A percentile compares a stretch with the other conserved stretches of the same genome.
These are phyloP conservation scores for Stemphylium lycopersici DNA, from an alignment of 2,329 filamentous ascomycete genomes.

Conservation along the genomic window DNA sequence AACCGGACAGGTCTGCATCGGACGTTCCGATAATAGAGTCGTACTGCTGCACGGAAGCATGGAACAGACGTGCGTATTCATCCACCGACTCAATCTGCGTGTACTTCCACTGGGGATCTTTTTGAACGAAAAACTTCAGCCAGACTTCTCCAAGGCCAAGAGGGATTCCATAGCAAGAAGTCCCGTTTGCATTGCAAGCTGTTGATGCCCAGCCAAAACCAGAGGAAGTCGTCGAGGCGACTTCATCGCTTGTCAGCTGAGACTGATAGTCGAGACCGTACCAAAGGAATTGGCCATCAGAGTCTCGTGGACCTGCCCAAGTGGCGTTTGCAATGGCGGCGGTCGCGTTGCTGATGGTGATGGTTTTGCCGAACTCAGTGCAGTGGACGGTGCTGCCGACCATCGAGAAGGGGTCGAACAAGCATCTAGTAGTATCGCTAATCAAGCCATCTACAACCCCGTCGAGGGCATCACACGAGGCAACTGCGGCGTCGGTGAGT, in stretches of 20 bases:
- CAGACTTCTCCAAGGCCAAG: not conserved
- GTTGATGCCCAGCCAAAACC: conserved; percentile 11
- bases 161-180: conserved; percentile 4
- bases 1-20: conserved; percentile 27
- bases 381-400: conserved; percentile 22
- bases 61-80: not conserved
- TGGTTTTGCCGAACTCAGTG: not conserved
- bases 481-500: conserved; percentile 23
- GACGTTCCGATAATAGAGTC: conserved; percentile 19
- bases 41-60: conserved; percentile 9
- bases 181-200: conserved; percentile 13
- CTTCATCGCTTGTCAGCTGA: conserved; percentile 6
- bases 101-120: conserved; percentile 13
- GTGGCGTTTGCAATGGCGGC: conserved; percentile 20
- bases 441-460: conserved; percentile 31
- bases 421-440: conserved; percentile 25
- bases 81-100: not conserved
- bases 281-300: conserved; percentile 25
- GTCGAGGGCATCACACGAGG: conserved; percentile 32
- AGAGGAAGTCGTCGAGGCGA: too few species aligned
- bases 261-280: conserved; percentile 17
- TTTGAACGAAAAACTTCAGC: conserved; percentile 17
- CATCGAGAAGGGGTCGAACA: conserved; percentile 27
- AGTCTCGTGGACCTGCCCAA: conserved; percentile 19
- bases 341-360: conserved; percentile 12